Evolutionary conservation across 345 rosid genomes (phyloP), one percentile per base, ranked within the genome.

Genomic region (Citrus glauca): DNA sequence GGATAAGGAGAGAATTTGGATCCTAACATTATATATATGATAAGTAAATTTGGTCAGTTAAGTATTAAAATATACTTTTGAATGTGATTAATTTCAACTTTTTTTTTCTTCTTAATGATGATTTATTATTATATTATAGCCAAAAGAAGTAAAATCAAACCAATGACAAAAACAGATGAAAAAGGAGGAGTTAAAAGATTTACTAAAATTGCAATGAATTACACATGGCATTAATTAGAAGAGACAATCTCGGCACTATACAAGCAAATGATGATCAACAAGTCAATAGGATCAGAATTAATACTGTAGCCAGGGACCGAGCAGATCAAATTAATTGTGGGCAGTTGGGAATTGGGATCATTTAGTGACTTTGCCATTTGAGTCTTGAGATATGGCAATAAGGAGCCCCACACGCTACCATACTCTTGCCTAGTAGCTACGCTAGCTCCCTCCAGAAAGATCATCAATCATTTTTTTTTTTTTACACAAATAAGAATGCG

Each of bases 1-100:
- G 1, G 0, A 9, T 40, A 0, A 9, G 1, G 48, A 40, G 14
- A 2, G 1, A 40, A 40, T 40, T 0, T 0, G 1, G 1, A 10
- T 42, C 48, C 1, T 0, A 42, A 0, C 14, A 10, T 42, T 9
- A 11, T 10, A 42, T 42, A 10, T 42, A 10, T 10, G 1, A 13
- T 13, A 45, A 45, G 17, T 45, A 0, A 45, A 0, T 45, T 45
- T 45, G 5, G 5, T 45, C 1, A 11, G 16, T 42, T 11, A 13
- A 13, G 5, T 11, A 2, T 13, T 10, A 11, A 11, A 45, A 11
- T 3, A 3, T 1, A 13, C 0, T 0, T 45, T 45, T 3, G 50
- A 10, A 10, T 11, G 16, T 3, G 48, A 11, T 42, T 10, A 42
- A 0, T 11, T 42, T 11, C 48, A 42, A 0, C 42, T 38, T 42